Base-by-base conservation (phyloP, 1,284 basidiomycete species). In the Leccinum subspadiceum region DNA sequence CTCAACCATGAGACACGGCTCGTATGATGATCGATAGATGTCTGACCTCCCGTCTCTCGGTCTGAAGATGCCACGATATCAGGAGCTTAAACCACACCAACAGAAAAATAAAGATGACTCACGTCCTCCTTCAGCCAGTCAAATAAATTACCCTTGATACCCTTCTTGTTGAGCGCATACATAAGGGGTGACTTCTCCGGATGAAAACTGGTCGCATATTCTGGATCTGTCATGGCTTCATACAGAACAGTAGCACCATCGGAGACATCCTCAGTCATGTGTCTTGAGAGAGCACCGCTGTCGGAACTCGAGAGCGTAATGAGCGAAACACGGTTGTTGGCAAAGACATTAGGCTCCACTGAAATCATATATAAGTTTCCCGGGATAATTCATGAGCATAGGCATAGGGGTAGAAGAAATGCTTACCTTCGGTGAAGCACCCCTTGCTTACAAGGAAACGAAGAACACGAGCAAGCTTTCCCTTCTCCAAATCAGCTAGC, bases 391-490 rank as follows among this genome's bases (percentile, higher is more conserved):
- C 15, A 13, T 2, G 22, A 10, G 7, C 8, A 26, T 4, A 31
- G 13, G 7, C 8, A 26, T 4, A 31, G 13, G 12, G 5, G n/a
- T 4, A 37, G 20, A 15, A 44, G 24, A 13, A 17, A 7, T 6
- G 6, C 51, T 37, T 52, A 64, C 73, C 66, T 64, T 77, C 76
- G 2, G 52, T 62, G 51, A 76, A 76, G 54, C 73, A 70, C 20
- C 75, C 72, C 53, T 74, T 69, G 13, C 67, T 66, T 2, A 70
- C 68, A n/a, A 77, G 69, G 7, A 70, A 54, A 35, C 75, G 75
- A 46, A 76, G 67, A 13, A 74, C 54, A 5, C 76, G 71, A 52
- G 64, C 53, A 15, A 73, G 66, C 44, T 73, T 74, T 1, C 61
- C 66, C 29, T 58, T 62, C 44, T 74, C 73, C 29, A 74, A 39